phyloP scores from a whole-genome alignment of 1,284 basidiomycete species.

The Sanghuangporus sanghuang region DNA sequence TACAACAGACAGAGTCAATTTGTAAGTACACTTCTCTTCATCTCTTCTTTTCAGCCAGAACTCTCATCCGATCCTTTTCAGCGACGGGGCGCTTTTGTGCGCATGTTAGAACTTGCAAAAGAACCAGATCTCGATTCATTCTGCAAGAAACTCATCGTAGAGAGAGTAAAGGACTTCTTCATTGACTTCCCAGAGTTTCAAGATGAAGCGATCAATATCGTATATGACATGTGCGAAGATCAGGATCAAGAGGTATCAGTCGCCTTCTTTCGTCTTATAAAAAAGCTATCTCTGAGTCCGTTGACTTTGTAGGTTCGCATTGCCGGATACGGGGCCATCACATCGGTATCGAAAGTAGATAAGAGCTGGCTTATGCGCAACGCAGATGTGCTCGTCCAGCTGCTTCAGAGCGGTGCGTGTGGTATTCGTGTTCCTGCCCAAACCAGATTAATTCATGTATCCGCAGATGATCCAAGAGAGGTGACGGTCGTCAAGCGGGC shows the following conservation, averaged over 20 bases:
- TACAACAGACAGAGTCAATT: slow-evolving; percentile 25
- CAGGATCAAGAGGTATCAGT: slow-evolving; percentile 41
- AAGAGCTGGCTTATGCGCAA: slow-evolving; percentile 62
- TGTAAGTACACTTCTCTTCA: slow-evolving; percentile 18
- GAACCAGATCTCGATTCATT: slow-evolving; percentile 29
- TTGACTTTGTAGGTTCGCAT: slow-evolving; percentile 50
- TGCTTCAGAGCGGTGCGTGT: slow-evolving; percentile 64
- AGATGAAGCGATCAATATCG: slow-evolving; percentile 64
- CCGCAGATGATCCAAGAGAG: slow-evolving; percentile 59
- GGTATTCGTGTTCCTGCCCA: background rate
- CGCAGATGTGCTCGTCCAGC: slow-evolving; percentile 64
- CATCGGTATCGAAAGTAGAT: slow-evolving; percentile 53
- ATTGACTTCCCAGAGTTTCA: slow-evolving; percentile 62
- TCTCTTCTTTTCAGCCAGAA: background rate
- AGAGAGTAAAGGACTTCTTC: slow-evolving; percentile 53
- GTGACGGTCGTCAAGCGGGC: slow-evolving; percentile 55
- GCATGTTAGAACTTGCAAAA: slow-evolving; percentile 32
- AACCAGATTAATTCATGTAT: background rate
- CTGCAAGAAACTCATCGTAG: slow-evolving; percentile 53
- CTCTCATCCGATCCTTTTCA: slow-evolving; percentile 16
- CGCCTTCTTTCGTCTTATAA: background rate
- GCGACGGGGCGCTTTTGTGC: slow-evolving; percentile 32
- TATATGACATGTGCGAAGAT: slow-evolving; percentile 74
- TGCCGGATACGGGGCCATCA: slow-evolving; percentile 60
- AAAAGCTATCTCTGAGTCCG: background rate